Evolutionary conservation across 441 rosid species (phyloP).

Genomic region (Omphalea diandra): DNA sequence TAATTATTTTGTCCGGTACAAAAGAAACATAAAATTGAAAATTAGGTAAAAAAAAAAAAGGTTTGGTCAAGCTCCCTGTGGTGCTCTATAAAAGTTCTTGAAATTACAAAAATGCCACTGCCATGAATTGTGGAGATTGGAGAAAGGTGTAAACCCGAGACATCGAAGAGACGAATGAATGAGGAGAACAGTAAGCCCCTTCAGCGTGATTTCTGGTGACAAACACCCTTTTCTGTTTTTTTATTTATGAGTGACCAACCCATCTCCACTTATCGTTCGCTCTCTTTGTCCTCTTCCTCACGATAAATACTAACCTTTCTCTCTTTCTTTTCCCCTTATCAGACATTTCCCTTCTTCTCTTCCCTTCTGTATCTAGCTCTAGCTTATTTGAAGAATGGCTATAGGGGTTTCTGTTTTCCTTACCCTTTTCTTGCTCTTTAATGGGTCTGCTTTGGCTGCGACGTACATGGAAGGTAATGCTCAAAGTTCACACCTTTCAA

Average conservation of each 20-base stretch:
- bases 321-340: background rate
- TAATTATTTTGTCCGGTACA: too few relatives aligned
- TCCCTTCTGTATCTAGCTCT: background rate
- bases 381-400: conserved; percentile 41
- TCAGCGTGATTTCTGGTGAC: conserved; percentile 35
- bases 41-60: too few relatives aligned
- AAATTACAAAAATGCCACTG: conserved; percentile 10
- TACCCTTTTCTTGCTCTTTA: conserved; percentile 39
- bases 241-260: background rate
- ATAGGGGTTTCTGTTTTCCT: conserved; percentile 30
- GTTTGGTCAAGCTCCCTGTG: too few relatives aligned
- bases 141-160: conserved; percentile 27
- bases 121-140: conserved; percentile 54
- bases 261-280: conserved; percentile 4
- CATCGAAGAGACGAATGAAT: conserved; percentile 25
- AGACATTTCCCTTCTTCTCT: background rate
- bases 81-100: too few relatives aligned
- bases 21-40: too few relatives aligned
- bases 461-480: conserved; percentile 52
- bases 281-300: background rate
- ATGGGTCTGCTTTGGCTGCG: conserved; percentile 46
- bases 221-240: background rate
- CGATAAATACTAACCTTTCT: conserved; percentile 15
- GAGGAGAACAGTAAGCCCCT: background rate
- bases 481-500: background rate